Percentiles rank a stretch among this genome's conserved stretches.
phyloP scores from a whole-genome alignment of 2,329 filamentous ascomycete species.

The Fusarium multiceps region DNA sequence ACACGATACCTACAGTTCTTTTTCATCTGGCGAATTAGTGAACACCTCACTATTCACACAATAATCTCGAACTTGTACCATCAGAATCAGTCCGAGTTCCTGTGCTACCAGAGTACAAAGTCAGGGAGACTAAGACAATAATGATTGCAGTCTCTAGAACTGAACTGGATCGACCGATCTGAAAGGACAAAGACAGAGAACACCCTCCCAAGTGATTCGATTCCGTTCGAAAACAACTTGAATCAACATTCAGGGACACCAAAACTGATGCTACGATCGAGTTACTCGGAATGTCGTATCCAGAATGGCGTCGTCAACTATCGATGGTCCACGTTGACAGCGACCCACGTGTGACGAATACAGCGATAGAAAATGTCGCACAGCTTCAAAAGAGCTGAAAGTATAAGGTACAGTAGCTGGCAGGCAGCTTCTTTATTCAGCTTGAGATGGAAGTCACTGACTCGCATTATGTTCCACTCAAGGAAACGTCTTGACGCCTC shows the following conservation, averaged over 20 bases:
- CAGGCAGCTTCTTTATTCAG: neutral
- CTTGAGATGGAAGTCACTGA: neutral
- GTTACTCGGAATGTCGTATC: neutral
- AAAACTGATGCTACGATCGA: neutral
- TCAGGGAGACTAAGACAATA: neutral
- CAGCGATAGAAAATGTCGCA: constrained; percentile 17
- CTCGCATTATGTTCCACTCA: neutral
- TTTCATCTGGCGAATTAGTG: neutral
- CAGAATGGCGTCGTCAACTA: constrained; percentile 4
- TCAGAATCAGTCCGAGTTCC: neutral
- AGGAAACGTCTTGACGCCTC: neutral
- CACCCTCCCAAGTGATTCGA: neutral
- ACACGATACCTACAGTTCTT: neutral
- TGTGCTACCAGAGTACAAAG: neutral
- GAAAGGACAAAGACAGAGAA: neutral
- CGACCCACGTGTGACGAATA: constrained; percentile 35
- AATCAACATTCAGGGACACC: neutral
- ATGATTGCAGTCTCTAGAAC: neutral
- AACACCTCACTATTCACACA: neutral
- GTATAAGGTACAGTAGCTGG: neutral
- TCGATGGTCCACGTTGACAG: constrained; percentile 27
- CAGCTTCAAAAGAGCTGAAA: neutral
- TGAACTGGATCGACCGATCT: neutral
- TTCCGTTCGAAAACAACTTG: neutral
- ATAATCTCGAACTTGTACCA: neutral